Evolutionary conservation across 106 monocot genomes (phyloP).

Genomic region (Hemerocallis citrina): DNA sequence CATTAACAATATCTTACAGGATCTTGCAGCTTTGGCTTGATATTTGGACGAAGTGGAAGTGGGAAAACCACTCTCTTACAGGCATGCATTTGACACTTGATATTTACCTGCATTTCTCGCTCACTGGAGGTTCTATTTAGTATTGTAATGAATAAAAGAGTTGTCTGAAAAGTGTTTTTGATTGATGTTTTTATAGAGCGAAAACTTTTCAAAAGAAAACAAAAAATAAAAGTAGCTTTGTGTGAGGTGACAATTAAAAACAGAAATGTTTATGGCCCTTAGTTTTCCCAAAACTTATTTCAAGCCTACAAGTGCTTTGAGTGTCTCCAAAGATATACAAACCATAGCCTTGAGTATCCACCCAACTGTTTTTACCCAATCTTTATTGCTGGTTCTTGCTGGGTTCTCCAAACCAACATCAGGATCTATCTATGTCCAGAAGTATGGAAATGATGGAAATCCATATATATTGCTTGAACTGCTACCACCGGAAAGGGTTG

Average conservation of each 20-base stretch:
- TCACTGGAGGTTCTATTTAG: too few species aligned
- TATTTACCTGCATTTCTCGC: too few species aligned
- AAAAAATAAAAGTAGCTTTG: too few species aligned
- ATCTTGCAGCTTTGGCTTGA: conserved; percentile 74
- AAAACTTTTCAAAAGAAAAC: too few species aligned
- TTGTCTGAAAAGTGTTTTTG: too few species aligned
- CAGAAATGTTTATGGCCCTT: too few species aligned
- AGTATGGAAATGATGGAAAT: conserved; percentile 52
- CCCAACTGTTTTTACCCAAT: background rate
- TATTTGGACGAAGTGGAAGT: conserved; percentile 98
- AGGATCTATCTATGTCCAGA: conserved; percentile 70
- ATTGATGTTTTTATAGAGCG: too few species aligned
- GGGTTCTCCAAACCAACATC: conserved; percentile 75
- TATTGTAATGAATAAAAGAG: too few species aligned
- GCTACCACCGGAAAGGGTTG: conserved; percentile 68
- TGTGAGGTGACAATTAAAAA: too few species aligned
- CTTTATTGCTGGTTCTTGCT: conserved; percentile 62
- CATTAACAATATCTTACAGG: background rate
- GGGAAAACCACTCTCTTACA: conserved; percentile 98
- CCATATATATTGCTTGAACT: conserved; percentile 37
- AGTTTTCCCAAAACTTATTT: background rate
- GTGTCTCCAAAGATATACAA: too few species aligned
- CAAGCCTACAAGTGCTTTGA: too few species aligned
- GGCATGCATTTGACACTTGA: conserved; percentile 10
- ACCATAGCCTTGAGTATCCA: too few species aligned